Percentiles rank a stretch among this genome's conserved stretches.
Conservation (phyloP, 192 early-diverging fungal species). For the Rhizophagus prolifer region DNA sequence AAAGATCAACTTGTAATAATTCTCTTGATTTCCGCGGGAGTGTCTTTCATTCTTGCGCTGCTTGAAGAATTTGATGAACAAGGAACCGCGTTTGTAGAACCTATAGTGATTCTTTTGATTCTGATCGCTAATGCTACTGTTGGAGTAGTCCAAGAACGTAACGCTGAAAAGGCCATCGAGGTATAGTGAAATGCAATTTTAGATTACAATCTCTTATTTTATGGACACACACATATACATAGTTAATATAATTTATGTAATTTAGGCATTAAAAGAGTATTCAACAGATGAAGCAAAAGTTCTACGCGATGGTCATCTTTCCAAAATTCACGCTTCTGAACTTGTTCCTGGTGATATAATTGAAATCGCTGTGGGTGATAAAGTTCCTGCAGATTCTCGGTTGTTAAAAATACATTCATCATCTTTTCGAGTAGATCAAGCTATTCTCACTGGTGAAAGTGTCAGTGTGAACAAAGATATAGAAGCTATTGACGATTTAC, state of each 20-base stretch:
- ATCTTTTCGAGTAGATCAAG: conserved; percentile 92
- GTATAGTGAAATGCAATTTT: conserved; percentile 38
- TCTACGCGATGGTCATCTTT: conserved; percentile 68
- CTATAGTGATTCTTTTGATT: conserved; percentile 96
- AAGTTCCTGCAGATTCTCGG: conserved; percentile 94
- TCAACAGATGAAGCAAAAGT: conserved; percentile 95
- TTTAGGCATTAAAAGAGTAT: conserved; percentile 88
- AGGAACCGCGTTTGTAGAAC: conserved; percentile 95
- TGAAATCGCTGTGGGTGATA: conserved; percentile 88
- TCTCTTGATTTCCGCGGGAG: conserved; percentile 81
- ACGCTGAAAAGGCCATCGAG: conserved; percentile 97
- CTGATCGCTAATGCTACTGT: conserved; percentile 97
- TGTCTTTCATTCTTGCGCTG: conserved; percentile 92
- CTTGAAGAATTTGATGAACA: conserved; percentile 70
- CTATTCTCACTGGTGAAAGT: conserved; percentile 94
- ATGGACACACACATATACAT: not conserved
- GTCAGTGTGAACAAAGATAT: conserved; percentile 85
- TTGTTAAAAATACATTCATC: conserved; percentile 77
- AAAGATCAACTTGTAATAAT: conserved; percentile 98
- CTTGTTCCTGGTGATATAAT: conserved; percentile 98
- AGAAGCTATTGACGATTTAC: conserved; percentile 56
- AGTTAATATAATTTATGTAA: not conserved
- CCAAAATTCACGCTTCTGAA: conserved; percentile 70
- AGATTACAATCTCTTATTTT: not conserved
- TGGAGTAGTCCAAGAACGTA: conserved; percentile 94